Percentiles rank a stretch among this genome's conserved stretches.
These are phyloP conservation scores for Aspergillus sclerotialis DNA, from an alignment of 2,329 filamentous ascomycete genomes.

Conservation along the genomic window DNA sequence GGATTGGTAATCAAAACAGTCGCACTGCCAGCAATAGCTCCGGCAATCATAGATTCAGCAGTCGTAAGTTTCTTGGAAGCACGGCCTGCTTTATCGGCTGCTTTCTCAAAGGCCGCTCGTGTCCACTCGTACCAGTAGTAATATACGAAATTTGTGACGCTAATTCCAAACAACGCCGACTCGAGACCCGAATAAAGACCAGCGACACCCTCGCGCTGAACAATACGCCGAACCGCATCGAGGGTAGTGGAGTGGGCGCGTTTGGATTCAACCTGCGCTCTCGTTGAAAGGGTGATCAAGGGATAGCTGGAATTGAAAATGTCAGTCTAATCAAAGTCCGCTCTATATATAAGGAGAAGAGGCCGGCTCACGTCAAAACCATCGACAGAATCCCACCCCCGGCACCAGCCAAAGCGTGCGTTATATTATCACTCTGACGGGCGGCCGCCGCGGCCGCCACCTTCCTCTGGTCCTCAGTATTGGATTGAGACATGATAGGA, in stretches of 20 bases:
- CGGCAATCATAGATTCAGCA: slow-evolving; percentile 88
- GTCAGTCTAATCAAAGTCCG: too few species aligned
- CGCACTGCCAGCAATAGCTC: slow-evolving; percentile 84
- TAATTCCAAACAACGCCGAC: slow-evolving; percentile 93
- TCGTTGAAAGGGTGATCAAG: slow-evolving; percentile 92
- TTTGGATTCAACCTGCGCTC: slow-evolving; percentile 95
- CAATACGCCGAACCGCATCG: slow-evolving; percentile 74
- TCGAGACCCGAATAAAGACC: slow-evolving; percentile 91
- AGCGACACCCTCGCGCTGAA: slow-evolving; percentile 80
- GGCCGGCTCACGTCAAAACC: slow-evolving; percentile 80
- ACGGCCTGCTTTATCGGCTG: slow-evolving; percentile 65
- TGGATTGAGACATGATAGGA: slow-evolving; percentile 33
- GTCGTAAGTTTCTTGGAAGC: slow-evolving; percentile 78
- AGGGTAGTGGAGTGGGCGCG: slow-evolving; percentile 80
- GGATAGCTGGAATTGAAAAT: slow-evolving; percentile 66
- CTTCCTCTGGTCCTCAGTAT: slow-evolving; percentile 27
- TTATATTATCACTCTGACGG: slow-evolving; percentile 92
- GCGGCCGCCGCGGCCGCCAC: slow-evolving; percentile 49
- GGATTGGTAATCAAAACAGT: slow-evolving; percentile 96
- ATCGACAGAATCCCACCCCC: slow-evolving; percentile 93
- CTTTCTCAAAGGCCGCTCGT: slow-evolving; percentile 70
- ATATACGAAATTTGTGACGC: slow-evolving; percentile 98
- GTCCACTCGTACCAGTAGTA: slow-evolving; percentile 99
- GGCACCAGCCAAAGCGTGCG: slow-evolving; percentile 85
- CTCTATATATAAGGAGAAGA: too few species aligned